Conservation (phyloP, 2,329 filamentous ascomycete species). For the Stromatinia cepivora region DNA sequence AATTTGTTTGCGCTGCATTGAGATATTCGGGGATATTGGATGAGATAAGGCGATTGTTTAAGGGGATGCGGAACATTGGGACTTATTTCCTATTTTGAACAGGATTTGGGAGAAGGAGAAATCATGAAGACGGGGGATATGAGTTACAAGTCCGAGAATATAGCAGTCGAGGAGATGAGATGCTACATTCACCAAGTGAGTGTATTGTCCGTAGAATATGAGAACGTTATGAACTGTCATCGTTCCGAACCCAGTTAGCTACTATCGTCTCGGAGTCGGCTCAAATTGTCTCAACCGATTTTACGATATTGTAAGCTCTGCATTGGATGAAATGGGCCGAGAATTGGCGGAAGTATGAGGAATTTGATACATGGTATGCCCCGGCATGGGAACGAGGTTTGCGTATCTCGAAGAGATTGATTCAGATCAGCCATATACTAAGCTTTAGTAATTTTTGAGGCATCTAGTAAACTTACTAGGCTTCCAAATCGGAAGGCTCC, state of each 20-base stretch:
- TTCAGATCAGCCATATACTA: not conserved
- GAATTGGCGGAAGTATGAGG: no score
- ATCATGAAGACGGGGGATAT: not conserved
- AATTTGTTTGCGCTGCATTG: not conserved
- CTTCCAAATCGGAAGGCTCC: no score
- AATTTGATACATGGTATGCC: no score
- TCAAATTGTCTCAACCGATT: not conserved
- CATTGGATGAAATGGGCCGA: not conserved
- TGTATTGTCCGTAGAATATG: no score
- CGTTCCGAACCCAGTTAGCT: not conserved
- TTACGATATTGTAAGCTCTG: not conserved
- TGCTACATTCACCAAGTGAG: not conserved
- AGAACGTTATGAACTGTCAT: not conserved
- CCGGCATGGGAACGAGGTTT: not conserved
- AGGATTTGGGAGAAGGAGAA: not conserved
- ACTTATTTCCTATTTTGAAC: not conserved
- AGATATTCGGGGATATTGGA: not conserved
- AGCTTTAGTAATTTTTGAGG: not conserved
- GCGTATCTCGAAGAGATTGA: not conserved
- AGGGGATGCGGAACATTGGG: not conserved
- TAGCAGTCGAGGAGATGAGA: not conserved
- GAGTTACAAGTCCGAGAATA: not conserved
- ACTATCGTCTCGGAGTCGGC: not conserved
- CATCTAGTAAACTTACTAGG: not conserved
- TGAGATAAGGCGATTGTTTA: not conserved